Evolutionary conservation across 306 rosid species (phyloP), one percentile per base, ranked within the genome.

Genomic region (Corylus avellana): DNA sequence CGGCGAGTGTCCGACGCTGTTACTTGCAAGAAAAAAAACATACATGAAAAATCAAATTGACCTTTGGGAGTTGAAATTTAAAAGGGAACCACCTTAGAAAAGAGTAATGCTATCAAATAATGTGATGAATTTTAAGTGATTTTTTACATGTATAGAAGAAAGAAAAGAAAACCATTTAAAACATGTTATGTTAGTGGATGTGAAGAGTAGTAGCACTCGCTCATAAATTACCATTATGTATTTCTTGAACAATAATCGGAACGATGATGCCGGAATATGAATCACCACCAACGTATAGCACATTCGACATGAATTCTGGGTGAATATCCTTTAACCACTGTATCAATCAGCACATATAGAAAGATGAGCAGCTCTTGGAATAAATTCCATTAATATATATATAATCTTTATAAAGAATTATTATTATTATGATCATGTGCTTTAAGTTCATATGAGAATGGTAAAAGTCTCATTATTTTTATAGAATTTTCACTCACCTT

Each of bases 291-390:
- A 83, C 71, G 46, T 73, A 74, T n/a, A 78, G 32, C 22, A 44
- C 79, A 48, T 74, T 74, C 12, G 55, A 42, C 20, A 3, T 29
- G 72, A 66, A 68, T 29, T 57, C 9, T 8, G 79, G 82, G 70
- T 83, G 86, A 75, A 32, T 32, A 32, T 29, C 55, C 49, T 57
- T 0, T 12, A 83, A 77, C 86, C 86, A 83, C 86, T 83, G 79
- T 69, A 46, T 49, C 27, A 32, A 54, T 49, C 27, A 22, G 25
- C 25, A 18, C 27, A 67, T 0, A 39, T 67, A 12, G 12, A 67
- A 37, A 1, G 3, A 29, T 13, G 4, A 25, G 12, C 32, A 58
- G 7, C 1, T 42, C 46, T 42, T 42, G 46, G 46, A 42, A 42
- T 42, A 7, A 42, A 42, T 42, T 42, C 46, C 46, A 42, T 42